Base-by-base conservation (phyloP, 176 grass and related monocot species). In the Oryza glaberrima region DNA sequence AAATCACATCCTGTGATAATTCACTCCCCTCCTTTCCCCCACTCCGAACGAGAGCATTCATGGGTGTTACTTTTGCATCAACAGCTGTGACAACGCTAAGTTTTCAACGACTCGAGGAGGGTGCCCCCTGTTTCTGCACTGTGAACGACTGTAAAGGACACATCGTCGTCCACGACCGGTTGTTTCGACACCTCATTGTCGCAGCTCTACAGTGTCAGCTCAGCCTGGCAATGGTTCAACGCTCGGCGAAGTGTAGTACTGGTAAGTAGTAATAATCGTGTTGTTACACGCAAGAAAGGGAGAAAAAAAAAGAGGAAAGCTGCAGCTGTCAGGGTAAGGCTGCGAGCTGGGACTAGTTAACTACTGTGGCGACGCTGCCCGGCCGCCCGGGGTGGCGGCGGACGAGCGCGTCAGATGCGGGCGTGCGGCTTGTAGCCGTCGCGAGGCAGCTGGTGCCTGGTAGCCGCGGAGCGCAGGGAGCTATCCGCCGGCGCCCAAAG, bases 121-220 rank as follows among this genome's bases (percentile, higher is more conserved):
- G 46, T 32, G 67, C 12, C 36, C 36, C 46, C 30, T 89, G 70
- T 65, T 70, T 10, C 16, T 19, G 51, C 58, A 43, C 77, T 85
- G 82, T 85, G 87, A 41, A 41, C 47, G 38, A 80, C 77, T 76
- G 82, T 65, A 61, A 61, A 81, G 65, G 78, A 73, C 75, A 93
- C 85, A 43, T 87, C 88, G 48, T 71, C 49, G 48, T 73, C 64
- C 60, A 87, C 41, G n/a, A 77, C 16, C 66, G 51, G 49, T 19
- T 89, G 71, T 2, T 79, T 54, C 26, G 67, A 85, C 44, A 82
- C 67, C 20, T 45, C 15, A 23, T 16, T 51, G 36, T 82, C 74
- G 54, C 70, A 26, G 22, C 23, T 20, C 7, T 32, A 86, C n/a
- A 74, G 69, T 72, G 40, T 30, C 63, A 5, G 58, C 13, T 61